phyloP scores from a whole-genome alignment of 2,329 filamentous ascomycete species.

The Monosporascus cannonballus region DNA sequence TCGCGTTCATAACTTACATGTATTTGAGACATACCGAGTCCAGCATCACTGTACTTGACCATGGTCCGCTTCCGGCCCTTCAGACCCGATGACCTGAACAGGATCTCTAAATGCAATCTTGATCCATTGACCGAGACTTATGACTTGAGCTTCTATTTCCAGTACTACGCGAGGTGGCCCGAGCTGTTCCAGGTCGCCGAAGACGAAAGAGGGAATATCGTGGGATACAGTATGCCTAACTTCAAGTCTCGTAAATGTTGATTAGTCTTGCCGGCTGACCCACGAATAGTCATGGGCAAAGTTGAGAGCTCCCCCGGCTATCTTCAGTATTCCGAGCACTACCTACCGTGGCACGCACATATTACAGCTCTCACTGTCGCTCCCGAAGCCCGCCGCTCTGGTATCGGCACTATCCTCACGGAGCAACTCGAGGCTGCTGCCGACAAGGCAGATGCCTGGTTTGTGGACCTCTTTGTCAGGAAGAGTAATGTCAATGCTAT shows the following conservation, averaged over 20 bases:
- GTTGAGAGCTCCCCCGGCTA: slow-evolving; percentile 78
- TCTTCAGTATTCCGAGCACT: slow-evolving; percentile 72
- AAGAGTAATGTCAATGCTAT: slow-evolving; percentile 85
- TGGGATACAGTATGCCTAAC: slow-evolving; percentile 74
- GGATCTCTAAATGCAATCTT: slow-evolving; percentile 89
- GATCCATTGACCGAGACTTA: slow-evolving; percentile 98
- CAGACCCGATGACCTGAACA: slow-evolving; percentile 75
- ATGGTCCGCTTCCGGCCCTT: slow-evolving; percentile 89
- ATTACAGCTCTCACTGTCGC: slow-evolving; percentile 94
- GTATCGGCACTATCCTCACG: slow-evolving; percentile 79
- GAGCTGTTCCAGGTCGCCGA: slow-evolving; percentile 90
- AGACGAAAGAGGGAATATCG: slow-evolving; percentile 77
- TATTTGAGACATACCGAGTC: background rate
- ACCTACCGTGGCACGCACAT: slow-evolving; percentile 98
- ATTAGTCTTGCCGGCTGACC: slow-evolving; percentile 13
- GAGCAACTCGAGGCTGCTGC: slow-evolving; percentile 76
- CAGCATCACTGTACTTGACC: slow-evolving; percentile 1
- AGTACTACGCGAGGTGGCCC: slow-evolving; percentile 95
- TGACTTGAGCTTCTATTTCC: slow-evolving; percentile 89
- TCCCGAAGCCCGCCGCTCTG: slow-evolving; percentile 76
- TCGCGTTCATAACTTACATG: too few species aligned
- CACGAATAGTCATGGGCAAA: slow-evolving; percentile 83
- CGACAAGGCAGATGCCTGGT: slow-evolving; percentile 81
- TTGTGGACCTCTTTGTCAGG: slow-evolving; percentile 90
- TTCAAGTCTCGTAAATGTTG: slow-evolving; percentile 4